Evolutionary conservation across 495 filamentous ascomycete genomes (phyloP), one percentile per base, ranked within the genome.

Genomic region (Daldinia bambusicola): DNA sequence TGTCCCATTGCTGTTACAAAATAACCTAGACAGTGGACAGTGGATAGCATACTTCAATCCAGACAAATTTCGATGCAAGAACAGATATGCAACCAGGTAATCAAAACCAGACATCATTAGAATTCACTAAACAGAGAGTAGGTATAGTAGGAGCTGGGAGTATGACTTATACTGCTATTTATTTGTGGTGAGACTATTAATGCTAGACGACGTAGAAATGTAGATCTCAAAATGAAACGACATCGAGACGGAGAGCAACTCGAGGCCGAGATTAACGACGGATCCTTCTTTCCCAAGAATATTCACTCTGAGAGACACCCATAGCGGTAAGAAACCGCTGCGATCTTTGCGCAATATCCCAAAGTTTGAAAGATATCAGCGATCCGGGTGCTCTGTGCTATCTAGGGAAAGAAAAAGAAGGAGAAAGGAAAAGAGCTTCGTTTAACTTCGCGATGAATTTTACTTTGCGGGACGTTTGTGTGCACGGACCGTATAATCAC

Each of bases 211-310:
- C 7, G 18, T 1, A 48, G 26, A 66, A 76, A 83, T 87, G 82
- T 87, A 84, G 85, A 86, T 87, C 85, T 82, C 82, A 82, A 76
- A 81, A 83, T 86, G 85, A 87, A 87, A 87, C 85, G 79, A 78
- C 70, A 76, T 78, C 79, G 82, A 84, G 82, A 86, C 79, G 66
- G 84, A 31, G 67, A 81, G 62, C 74, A 73, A 75, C 78, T 79
- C 80, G 82, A 77, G 77, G 77, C 76, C 80, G 85, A 82, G 85
- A 87, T 87, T 87, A 87, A 87, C 84, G 85, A 87, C 80, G 83
- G 85, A 87, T 85, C 84, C 74, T 70, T 80, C 74, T 67, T 74
- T 72, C 79, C 79, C 78, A 75, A 74, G 79, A 80, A 80, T 80
- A 67, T 69, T 82, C 81, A 50, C 76, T 85, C 83, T 83, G 75